These are phyloP conservation scores for Botrytis sinoallii DNA, from an alignment of 2,329 filamentous ascomycete species.

Conservation along the genomic window DNA sequence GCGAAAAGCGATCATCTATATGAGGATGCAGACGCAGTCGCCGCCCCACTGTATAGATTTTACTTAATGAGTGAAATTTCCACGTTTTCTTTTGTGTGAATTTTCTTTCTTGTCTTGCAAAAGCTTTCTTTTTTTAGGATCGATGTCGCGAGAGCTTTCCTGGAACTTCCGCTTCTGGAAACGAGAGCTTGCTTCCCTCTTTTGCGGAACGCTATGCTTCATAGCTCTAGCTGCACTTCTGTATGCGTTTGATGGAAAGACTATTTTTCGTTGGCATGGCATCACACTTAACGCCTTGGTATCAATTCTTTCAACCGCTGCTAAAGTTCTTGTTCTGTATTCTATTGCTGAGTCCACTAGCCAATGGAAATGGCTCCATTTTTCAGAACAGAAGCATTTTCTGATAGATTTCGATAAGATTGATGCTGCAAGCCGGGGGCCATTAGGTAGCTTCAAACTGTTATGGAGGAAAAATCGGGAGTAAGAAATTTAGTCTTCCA, in stretches of 20 bases:
- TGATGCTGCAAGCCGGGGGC: conserved; percentile 6
- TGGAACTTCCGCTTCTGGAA: conserved; percentile 7
- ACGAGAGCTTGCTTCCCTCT: conserved; percentile 6
- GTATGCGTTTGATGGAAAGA: background rate
- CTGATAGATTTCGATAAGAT: conserved; percentile 9
- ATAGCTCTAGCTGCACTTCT: conserved; percentile 11
- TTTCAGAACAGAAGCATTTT: background rate
- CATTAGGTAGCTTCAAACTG: conserved; percentile 8
- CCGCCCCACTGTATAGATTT: background rate
- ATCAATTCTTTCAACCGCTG: conserved; percentile 7
- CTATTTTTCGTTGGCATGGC: conserved; percentile 8
- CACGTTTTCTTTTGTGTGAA: background rate
- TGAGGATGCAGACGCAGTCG: background rate
- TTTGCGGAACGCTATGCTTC: background rate
- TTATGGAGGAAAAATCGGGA: conserved; percentile 9
- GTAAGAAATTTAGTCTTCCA: background rate
- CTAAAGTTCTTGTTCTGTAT: conserved; percentile 10
- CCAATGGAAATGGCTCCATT: conserved; percentile 10
- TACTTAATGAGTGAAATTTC: background rate
- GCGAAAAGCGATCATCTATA: background rate
- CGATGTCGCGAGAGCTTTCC: conserved; percentile 7
- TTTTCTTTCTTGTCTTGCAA: background rate
- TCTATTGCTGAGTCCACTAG: conserved; percentile 6
- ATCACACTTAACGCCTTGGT: conserved; percentile 3
- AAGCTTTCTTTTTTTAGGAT: background rate